phyloP scores from a whole-genome alignment of 306 rosid genomes.

The Carpinus fangiana region DNA sequence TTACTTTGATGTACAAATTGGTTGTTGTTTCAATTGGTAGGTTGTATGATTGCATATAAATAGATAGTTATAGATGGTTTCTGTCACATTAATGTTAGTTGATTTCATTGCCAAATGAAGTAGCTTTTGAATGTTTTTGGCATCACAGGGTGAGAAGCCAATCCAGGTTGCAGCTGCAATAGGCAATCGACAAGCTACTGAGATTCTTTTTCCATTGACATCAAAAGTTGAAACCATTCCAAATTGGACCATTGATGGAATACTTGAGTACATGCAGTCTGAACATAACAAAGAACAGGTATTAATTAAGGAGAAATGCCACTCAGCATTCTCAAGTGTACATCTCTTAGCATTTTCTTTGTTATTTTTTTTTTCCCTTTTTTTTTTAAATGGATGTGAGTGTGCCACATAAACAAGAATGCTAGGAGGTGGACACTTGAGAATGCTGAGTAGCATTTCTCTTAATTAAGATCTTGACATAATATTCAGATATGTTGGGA shows the following conservation, averaged over 20 bases:
- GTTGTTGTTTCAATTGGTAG: background rate
- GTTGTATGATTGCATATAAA: background rate
- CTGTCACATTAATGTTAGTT: background rate
- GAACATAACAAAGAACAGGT: constrained; percentile 71
- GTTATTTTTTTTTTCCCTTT: no score
- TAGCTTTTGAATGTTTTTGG: constrained; percentile 27
- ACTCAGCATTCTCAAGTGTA: no score
- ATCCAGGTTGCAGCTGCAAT: constrained; percentile 77
- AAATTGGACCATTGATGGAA: constrained; percentile 75
- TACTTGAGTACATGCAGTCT: constrained; percentile 67
- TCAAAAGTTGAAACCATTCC: constrained; percentile 58
- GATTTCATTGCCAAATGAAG: constrained; percentile 23
- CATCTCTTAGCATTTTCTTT: no score
- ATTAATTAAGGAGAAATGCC: background rate
- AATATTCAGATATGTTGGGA: constrained; percentile 1
- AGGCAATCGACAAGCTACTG: constrained; percentile 62
- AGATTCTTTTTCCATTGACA: constrained; percentile 78
- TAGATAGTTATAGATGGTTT: background rate
- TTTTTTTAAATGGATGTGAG: no score
- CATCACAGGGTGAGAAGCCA: constrained; percentile 77
- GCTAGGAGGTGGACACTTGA: no score
- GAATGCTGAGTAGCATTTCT: no score
- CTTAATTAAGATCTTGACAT: constrained; percentile 6
- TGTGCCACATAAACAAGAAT: no score
- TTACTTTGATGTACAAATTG: background rate